Percentiles rank a stretch among this genome's conserved stretches.
Evolutionary conservation across 1,284 basidiomycete species (phyloP).

Genomic region (Termitomyces sp.): DNA sequence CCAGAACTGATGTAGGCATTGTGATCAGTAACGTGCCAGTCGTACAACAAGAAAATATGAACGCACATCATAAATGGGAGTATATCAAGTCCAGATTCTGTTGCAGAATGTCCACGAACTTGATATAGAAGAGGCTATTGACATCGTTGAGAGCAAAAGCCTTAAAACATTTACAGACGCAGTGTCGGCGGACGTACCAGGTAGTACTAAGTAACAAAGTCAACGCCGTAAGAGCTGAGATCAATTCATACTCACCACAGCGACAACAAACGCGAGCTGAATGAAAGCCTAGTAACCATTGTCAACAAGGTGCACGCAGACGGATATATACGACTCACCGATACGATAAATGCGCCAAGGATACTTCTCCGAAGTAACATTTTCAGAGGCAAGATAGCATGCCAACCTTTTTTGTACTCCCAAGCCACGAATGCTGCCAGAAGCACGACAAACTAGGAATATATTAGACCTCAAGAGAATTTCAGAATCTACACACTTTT

Average conservation of each 20-base stretch:
- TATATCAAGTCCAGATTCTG: conserved; percentile 18
- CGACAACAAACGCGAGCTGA: background rate
- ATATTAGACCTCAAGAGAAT: too few species aligned
- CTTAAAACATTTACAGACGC: too few species aligned
- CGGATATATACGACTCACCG: background rate
- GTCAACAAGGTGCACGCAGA: too few species aligned
- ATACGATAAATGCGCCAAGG: background rate
- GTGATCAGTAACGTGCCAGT: too few species aligned
- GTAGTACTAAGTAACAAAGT: background rate
- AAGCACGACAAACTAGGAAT: background rate
- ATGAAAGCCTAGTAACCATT: background rate
- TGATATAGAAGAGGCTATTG: conserved; percentile 14
- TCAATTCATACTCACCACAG: background rate
- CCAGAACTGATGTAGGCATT: background rate
- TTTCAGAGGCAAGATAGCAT: background rate
- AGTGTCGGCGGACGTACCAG: background rate
- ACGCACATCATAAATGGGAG: conserved; percentile 12
- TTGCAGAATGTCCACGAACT: conserved; percentile 16
- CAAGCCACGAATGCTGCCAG: background rate
- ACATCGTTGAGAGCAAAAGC: background rate
- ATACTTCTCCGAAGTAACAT: background rate
- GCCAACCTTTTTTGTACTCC: background rate
- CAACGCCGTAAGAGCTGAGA: background rate
- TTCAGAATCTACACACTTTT: background rate
- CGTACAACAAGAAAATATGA: too few species aligned